Base-by-base conservation (phyloP, 202 grass and related monocot species). In the Cymbopogon flexuosus region DNA sequence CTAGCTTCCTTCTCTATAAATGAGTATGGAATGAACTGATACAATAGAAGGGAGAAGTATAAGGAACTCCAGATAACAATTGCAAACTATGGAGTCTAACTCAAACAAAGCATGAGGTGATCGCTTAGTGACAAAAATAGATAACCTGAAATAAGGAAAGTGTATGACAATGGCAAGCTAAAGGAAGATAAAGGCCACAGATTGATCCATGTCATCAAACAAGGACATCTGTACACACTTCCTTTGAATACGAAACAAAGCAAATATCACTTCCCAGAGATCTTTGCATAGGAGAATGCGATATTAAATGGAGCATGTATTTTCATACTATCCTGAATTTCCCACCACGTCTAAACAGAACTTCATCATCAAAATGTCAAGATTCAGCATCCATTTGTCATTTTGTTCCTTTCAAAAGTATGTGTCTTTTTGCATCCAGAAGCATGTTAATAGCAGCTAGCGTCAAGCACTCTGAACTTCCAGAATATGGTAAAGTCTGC, bases 1-100 rank as follows among this genome's bases (percentile, higher is more conserved):
- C 90, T 91, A 51, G 90, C 95, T 81, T 98, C 95, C 86, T 98
- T 98, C 90, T 98, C 95, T 88, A 94, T 91, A 65, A 93, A 98
- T 73, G 92, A 94, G 84, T 91, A 94, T 6, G 92, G 94, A 79
- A 97, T 97, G 80, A 97, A 92, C 91, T 97, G 92, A 57, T 70
- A 71, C 79, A 88, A 86, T 40, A 81, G 29, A 83, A 62, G 19
- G 21, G 59, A 7, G 43, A 54, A 70, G 40, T 8, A 30, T 81
- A 79, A 93, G 47, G 43, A 84, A 86, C 19, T 51, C 42, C 3
- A 65, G 52, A 45, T 54, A 62, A 22, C 3, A 69, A 70, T 45
- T 57, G 15, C 6, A 35, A 71, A 83, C 1, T 70, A 34, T 18
- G 39, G 15, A 89, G 12, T 77, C 46, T 22, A 72, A 42, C 43